Percentiles rank a stretch among this genome's conserved stretches.
Evolutionary conservation across 2,329 filamentous ascomycete species (phyloP).

Genomic region (Exophiala calicioides): DNA sequence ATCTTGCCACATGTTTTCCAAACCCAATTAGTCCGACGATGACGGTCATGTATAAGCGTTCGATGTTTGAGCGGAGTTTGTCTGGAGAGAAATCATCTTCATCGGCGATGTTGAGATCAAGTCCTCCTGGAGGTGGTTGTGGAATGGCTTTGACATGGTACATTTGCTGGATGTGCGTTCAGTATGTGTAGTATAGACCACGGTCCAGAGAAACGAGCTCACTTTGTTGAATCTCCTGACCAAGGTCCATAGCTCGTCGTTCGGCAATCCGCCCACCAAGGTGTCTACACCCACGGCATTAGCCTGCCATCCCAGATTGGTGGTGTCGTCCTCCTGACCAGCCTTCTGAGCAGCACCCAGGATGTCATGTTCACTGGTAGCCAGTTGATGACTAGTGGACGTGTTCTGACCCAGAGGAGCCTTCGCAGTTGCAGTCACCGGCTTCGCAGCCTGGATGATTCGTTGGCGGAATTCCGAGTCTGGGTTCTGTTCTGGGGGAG

Average conservation of each 20-base stretch:
- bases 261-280: conserved; percentile 67
- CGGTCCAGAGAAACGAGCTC: conserved; percentile 12
- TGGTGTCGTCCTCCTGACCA: conserved; percentile 58
- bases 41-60: conserved; percentile 80
- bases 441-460: conserved; percentile 22
- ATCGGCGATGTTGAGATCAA: conserved; percentile 79
- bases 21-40: conserved; percentile 65
- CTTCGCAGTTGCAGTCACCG: conserved; percentile 19
- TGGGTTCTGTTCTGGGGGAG: conserved; percentile 27
- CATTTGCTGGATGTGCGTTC: conserved; percentile 54
- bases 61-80: conserved; percentile 74
- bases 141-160: conserved; percentile 70
- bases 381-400: conserved; percentile 48
- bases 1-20: conserved; percentile 71
- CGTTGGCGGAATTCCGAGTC: conserved; percentile 26
- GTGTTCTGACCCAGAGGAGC: conserved; percentile 34
- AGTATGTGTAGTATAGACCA: conserved; percentile 23
- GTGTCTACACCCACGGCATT: conserved; percentile 57
- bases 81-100: conserved; percentile 84
- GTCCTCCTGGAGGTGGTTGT: conserved; percentile 61
- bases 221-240: conserved; percentile 74
- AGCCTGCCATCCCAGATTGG: conserved; percentile 65
- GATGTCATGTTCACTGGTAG: conserved; percentile 45
- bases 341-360: conserved; percentile 51
- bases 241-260: conserved; percentile 73